phyloP scores from a whole-genome alignment of 225 moss, liverwort and hornwort genomes.

The Antitrichia curtipendula region DNA sequence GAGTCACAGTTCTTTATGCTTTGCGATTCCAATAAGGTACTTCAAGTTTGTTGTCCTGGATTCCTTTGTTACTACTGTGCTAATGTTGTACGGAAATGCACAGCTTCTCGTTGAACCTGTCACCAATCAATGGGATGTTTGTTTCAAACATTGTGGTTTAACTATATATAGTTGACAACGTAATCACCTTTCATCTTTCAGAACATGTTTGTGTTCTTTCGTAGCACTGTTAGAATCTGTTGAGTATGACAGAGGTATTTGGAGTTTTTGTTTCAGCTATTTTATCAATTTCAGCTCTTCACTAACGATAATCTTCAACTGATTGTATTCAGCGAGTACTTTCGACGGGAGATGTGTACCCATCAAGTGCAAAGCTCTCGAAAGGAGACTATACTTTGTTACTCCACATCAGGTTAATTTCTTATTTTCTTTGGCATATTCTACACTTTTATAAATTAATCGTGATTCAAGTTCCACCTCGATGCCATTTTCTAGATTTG shows the following conservation, averaged over 20 bases:
- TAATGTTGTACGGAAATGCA: neutral
- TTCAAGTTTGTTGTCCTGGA: neutral
- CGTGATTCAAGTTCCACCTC: neutral
- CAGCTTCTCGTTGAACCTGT: neutral
- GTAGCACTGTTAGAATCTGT: neutral
- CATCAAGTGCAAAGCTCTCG: constrained; percentile 53
- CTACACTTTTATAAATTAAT: neutral
- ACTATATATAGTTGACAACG: neutral
- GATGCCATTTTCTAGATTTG: neutral
- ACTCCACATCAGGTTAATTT: constrained; percentile 60
- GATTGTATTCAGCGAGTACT: constrained; percentile 55
- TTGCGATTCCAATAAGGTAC: constrained; percentile 85
- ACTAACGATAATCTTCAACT: neutral
- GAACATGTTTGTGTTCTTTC: neutral
- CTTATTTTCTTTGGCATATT: neutral
- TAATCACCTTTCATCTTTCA: neutral
- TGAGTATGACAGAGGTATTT: neutral
- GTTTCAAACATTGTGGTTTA: neutral
- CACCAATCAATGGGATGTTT: neutral
- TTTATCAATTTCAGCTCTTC: neutral
- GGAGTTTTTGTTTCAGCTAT: neutral
- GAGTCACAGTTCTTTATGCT: constrained; percentile 96
- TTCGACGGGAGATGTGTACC: constrained; percentile 75
- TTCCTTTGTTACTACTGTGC: neutral
- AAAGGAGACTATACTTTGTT: constrained; percentile 84